phyloP scores from a whole-genome alignment of 192 early-diverging fungal species.

The Linnemannia schmuckeri region DNA sequence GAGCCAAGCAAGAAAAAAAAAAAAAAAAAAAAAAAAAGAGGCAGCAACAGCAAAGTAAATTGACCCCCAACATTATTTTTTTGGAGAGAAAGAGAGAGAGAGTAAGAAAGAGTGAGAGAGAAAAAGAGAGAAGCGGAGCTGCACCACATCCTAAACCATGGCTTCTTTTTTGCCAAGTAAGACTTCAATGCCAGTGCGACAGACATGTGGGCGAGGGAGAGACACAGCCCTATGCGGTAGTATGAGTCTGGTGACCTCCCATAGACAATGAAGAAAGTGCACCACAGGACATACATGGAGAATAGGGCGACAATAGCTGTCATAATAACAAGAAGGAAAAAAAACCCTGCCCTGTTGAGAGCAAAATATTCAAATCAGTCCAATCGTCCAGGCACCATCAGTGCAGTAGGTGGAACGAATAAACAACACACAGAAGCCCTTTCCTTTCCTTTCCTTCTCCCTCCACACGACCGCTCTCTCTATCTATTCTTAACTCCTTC shows the following conservation, averaged over 20 bases:
- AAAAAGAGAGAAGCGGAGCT: not conserved
- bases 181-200: not conserved
- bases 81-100: not conserved
- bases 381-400: not conserved
- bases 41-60: not conserved
- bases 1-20: not conserved
- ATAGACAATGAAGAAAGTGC: too few species aligned
- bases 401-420: not conserved
- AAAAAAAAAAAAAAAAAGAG: too few species aligned
- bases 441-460: not conserved
- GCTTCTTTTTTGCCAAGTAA: not conserved
- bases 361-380: not conserved
- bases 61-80: slow-evolving; percentile 1
- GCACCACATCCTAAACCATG: not conserved
- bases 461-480: not conserved
- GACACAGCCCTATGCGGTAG: not conserved
- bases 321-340: not conserved
- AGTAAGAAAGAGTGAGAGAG: not conserved
- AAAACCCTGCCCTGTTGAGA: not conserved
- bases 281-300: not conserved
- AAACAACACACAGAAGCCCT: not conserved
- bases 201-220: too few species aligned
- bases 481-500: not conserved
- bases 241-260: not conserved
- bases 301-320: not conserved